phyloP scores from a whole-genome alignment of 1,284 basidiomycete species.

The Apiotrichum gracile region DNA sequence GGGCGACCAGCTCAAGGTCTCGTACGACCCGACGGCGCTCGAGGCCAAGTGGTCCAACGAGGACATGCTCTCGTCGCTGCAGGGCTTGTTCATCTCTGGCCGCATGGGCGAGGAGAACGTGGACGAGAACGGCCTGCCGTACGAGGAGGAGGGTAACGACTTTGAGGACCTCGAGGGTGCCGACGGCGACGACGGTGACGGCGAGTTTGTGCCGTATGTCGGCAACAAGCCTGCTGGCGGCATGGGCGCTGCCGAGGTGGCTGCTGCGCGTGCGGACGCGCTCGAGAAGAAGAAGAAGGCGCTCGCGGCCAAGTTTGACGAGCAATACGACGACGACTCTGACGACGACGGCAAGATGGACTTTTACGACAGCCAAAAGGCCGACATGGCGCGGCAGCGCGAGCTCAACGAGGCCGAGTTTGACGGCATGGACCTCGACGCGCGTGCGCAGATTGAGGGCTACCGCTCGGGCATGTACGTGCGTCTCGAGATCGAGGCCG shows the following conservation, averaged over 20 bases:
- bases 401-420: conserved; percentile 84
- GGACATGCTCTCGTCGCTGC: conserved; percentile 75
- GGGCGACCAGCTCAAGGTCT: conserved; percentile 66
- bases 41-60: conserved; percentile 73
- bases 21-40: conserved; percentile 52
- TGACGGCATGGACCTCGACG: conserved; percentile 67
- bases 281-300: conserved; percentile 83
- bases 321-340: conserved; percentile 83
- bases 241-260: conserved; percentile 27
- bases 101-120: conserved; percentile 38
- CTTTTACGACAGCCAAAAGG: conserved; percentile 88
- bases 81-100: conserved; percentile 87
- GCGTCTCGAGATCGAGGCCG: conserved; percentile 75
- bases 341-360: conserved; percentile 63
- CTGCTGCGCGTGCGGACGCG: conserved; percentile 53
- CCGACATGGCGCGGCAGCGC: conserved; percentile 79
- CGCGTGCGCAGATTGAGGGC: conserved; percentile 81
- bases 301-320: conserved; percentile 91
- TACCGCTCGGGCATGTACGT: conserved; percentile 89
- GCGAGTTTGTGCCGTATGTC: conserved; percentile 46
- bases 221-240: conserved; percentile 34
- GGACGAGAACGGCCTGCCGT: conserved; percentile 46
- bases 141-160: conserved; percentile 50
- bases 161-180: conserved; percentile 52
- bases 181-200: conserved; percentile 49